Percentiles rank a stretch among this genome's conserved stretches.
Evolutionary conservation across 2,329 filamentous ascomycete species (phyloP).

Genomic region (Fusarium falciforme): DNA sequence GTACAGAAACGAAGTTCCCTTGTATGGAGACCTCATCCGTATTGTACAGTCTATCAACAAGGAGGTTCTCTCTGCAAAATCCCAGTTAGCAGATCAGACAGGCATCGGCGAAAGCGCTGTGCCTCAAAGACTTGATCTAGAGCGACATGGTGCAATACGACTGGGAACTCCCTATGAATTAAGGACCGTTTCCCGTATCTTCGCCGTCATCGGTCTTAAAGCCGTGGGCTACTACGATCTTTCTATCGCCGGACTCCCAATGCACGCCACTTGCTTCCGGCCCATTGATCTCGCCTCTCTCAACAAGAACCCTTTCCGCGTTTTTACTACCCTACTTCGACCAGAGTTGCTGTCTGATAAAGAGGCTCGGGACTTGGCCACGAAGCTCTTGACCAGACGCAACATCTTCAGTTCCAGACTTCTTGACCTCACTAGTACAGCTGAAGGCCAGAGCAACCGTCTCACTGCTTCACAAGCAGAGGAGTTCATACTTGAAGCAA

Average conservation of each 20-base stretch:
- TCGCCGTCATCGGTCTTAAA: constrained; percentile 59
- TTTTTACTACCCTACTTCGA: constrained; percentile 53
- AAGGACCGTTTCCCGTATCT: constrained; percentile 55
- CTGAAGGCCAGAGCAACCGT: constrained; percentile 44
- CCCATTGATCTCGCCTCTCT: constrained; percentile 51
- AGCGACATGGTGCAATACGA: constrained; percentile 61
- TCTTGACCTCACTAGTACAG: constrained; percentile 49
- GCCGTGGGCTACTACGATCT: constrained; percentile 66
- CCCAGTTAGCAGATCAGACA: not conserved
- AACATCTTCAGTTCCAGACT: constrained; percentile 56
- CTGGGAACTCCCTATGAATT: constrained; percentile 59
- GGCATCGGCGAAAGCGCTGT: not conserved
- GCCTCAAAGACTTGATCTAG: constrained; percentile 35
- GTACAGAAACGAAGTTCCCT: constrained; percentile 50
- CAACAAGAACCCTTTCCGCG: constrained; percentile 50
- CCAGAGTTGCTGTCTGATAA: constrained; percentile 53
- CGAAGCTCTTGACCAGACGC: constrained; percentile 50
- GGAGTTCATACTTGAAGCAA: constrained; percentile 55
- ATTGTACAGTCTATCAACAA: constrained; percentile 46
- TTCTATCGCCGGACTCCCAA: constrained; percentile 57
- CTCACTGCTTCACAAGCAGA: constrained; percentile 47
- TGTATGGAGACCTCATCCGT: constrained; percentile 48
- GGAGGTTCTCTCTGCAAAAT: not conserved
- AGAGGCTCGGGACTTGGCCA: constrained; percentile 46
- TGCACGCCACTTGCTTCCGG: constrained; percentile 65